Base-by-base conservation (phyloP, 2,329 filamentous ascomycete genomes). In the Diaporthe citriasiana region DNA sequence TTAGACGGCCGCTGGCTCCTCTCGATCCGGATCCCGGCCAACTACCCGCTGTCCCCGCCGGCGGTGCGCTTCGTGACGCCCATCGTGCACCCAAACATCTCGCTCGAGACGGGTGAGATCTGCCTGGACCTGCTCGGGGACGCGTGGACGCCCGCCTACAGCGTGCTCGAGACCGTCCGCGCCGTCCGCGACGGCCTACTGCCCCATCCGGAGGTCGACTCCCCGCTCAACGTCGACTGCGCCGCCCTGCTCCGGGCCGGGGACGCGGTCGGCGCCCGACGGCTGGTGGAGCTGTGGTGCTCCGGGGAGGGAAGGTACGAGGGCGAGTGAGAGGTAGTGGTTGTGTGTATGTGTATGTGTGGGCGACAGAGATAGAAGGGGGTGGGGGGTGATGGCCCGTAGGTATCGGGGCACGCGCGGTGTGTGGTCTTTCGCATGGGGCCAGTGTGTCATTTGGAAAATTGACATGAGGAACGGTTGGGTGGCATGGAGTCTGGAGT, bases 141-240 rank as follows among this genome's bases (percentile, higher is more conserved):
- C 72, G 89, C 89, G 25, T 98, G 96, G 96, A 93, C 94, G 74
- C 94, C 95, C 1, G 92, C 94, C 25, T 97, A 98, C 83, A 95
- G 93, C 53, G 89, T 98, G 27, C 89, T 93, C 47, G 90, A 93
- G 79, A 93, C 92, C 75, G 85, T 96, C 79, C 92, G 93, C 78
- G 91, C 91, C 60, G 89, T 96, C 76, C 90, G 93, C 77, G 63
- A 56, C n/a, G 89, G 93, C 85, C 86, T 97, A 78, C 85, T 94
- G 73, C 87, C 84, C 35, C 90, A 88, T 76, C 93, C 93, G 1
- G 94, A 92, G 81, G 88, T 91, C 60, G 93, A 96, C 79, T 92
- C 89, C 77, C 94, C 94, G 78, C 85, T 97, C 76, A 95, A 95
- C 82, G 89, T 97, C 35, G 94, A 97, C 82, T 87, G 94, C 42